A percentile compares a stretch with the other conserved stretches of the same genome.
These are phyloP conservation scores for Leonotis leonurus DNA, from an alignment of 257 asterid genomes.

Conservation along the genomic window DNA sequence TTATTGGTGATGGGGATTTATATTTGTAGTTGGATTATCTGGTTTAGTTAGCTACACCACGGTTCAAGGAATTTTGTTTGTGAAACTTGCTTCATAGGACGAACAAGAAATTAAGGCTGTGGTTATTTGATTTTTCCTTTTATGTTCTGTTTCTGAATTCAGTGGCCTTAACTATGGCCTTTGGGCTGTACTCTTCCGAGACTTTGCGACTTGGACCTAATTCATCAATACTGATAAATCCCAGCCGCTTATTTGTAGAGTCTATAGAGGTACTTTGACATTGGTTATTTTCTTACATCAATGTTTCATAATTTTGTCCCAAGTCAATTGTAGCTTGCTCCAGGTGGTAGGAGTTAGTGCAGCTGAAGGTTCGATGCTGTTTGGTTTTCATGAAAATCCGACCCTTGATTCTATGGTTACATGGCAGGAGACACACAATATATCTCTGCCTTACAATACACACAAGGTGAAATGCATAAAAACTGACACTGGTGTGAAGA, in stretches of 20 bases:
- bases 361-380: conserved; percentile 37
- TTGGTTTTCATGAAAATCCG: conserved; percentile 54
- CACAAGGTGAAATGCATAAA: conserved; percentile 50
- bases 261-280: conserved; percentile 49
- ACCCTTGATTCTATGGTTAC: conserved; percentile 39
- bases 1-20: background rate
- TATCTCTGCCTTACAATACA: conserved; percentile 35
- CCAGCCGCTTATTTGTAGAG: conserved; percentile 53
- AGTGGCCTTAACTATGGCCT: conserved; percentile 51
- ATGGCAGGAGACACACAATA: conserved; percentile 60
- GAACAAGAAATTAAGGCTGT: background rate
- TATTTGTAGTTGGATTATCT: background rate
- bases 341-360: conserved; percentile 55
- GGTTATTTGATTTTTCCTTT: conserved; percentile 1
- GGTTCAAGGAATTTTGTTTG: background rate
- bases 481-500: background rate
- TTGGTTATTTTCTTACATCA: background rate
- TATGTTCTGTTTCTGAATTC: conserved; percentile 25
- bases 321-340: conserved; percentile 18
- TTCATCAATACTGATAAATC: conserved; percentile 61
- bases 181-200: conserved; percentile 62
- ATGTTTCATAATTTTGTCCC: background rate
- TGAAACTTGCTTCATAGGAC: background rate
- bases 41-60: background rate
- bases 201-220: conserved; percentile 64